These are phyloP conservation scores for Laetiporus sulphureus DNA, from an alignment of 1,284 basidiomycete genomes.

Conservation along the genomic window DNA sequence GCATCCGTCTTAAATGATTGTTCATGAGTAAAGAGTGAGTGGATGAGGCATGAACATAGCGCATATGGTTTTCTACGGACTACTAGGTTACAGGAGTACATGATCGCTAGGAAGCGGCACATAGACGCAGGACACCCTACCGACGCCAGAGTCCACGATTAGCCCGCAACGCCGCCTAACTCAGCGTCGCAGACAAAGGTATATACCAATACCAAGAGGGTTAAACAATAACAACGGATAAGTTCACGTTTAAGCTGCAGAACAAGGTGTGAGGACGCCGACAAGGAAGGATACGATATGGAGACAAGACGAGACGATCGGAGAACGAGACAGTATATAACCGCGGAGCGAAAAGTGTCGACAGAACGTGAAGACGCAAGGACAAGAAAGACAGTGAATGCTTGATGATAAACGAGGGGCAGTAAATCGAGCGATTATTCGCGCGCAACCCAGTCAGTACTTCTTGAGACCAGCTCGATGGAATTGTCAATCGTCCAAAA, in stretches of 20 bases:
- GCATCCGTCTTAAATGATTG: too few species aligned
- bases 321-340: constrained; percentile 4
- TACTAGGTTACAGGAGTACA: background rate
- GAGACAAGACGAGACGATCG: background rate
- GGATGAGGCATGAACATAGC: background rate
- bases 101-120: background rate
- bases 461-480: constrained; percentile 74
- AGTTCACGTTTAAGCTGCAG: background rate
- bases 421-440: constrained; percentile 37
- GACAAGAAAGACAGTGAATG: constrained; percentile 1
- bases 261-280: too few species aligned
- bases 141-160: background rate
- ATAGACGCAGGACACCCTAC: background rate
- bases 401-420: constrained; percentile 4
- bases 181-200: background rate
- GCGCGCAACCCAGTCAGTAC: constrained; percentile 77
- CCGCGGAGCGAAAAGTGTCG: constrained; percentile 1
- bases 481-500: constrained; percentile 88
- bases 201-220: background rate
- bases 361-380: background rate
- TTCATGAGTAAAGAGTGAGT: too few species aligned
- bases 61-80: constrained; percentile 3
- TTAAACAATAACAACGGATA: background rate
- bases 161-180: background rate
- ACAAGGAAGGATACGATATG: constrained; percentile 2